phyloP scores from a whole-genome alignment of 768 basidiomycete species.

The Serpula lacrymans region DNA sequence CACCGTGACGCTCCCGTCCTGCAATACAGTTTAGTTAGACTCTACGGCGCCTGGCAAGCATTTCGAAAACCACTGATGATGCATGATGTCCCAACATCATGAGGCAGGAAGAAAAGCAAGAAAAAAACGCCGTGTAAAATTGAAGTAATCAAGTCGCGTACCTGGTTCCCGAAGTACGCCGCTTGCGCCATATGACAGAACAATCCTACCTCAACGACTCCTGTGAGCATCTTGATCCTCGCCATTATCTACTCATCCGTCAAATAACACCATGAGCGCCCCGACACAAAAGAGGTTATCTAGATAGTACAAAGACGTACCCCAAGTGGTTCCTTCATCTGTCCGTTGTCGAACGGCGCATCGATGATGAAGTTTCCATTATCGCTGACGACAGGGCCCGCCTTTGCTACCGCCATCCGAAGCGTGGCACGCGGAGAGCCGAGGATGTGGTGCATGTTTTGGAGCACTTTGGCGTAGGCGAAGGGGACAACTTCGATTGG shows the following conservation, averaged over 20 bases:
- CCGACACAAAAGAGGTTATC: not conserved
- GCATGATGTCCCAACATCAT: not conserved
- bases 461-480: conserved; percentile 86
- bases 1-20: conserved; percentile 73
- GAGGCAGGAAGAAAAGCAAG: not conserved
- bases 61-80: not conserved
- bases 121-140: not conserved
- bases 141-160: conserved; percentile 23
- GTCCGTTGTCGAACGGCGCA: conserved; percentile 76
- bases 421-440: conserved; percentile 72
- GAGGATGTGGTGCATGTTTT: conserved; percentile 56
- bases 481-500: conserved; percentile 97
- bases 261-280: not conserved
- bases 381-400: conserved; percentile 94
- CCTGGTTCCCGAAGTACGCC: conserved; percentile 94
- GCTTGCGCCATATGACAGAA: conserved; percentile 92
- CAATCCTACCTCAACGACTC: conserved; percentile 98
- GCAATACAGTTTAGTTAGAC: conserved; percentile 1
- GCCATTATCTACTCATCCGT: conserved; percentile 68
- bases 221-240: conserved; percentile 90
- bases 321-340: conserved; percentile 62
- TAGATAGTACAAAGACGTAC: too few relatives aligned
- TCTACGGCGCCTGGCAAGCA: conserved; percentile 2
- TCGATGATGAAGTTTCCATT: conserved; percentile 99
- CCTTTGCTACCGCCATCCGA: conserved; percentile 91